Evolutionary conservation across 2,329 filamentous ascomycete species (phyloP), one percentile per base, ranked within the genome.

Genomic region (Monascus ruber): DNA sequence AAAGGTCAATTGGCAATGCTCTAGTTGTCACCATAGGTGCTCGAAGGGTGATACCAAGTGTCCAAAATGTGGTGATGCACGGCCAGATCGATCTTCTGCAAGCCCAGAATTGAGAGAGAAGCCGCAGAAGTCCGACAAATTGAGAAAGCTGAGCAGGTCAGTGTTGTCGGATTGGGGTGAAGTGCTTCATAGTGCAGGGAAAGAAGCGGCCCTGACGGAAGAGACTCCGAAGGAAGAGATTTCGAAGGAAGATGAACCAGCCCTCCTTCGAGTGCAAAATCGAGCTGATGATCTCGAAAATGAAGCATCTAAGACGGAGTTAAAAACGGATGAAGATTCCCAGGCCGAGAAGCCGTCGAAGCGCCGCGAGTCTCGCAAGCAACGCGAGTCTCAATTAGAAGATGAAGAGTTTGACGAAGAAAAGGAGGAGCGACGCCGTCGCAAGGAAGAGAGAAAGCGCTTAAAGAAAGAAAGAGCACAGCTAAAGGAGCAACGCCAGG

Each of bases 391-490:
- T 6, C 43, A 51, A 29, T 45, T 50, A 6, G 55, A 60, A 24
- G 59, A 61, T n/a, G 51, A 54, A 2, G 57, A 58, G 17, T 60
- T 59, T 34, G 63, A 66, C 35, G 35, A 47, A 27, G 52, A 59
- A 31, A 58, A 64, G 26, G 57, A 59, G 28, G 49, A 51, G n/a
- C 56, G 55, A 36, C 56, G 66, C 32, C 47, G 43, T 34, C 54
- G 53, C 27, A 58, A 52, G 5, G 42, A 54, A 29, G 51, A 60
- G 29, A 56, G 56, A 10, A 59, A 57, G 35, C 54, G 51, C 24
- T 49, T 55, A 33, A 70, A 68, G 47, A 64, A 66, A 42, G 69
- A 63, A 45, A 65, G 65, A 41, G 50, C 59, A 35, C 49, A 58
- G 43, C 57, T 65, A 58, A 58, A 58, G 50, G 53, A 61, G 53